phyloP scores from a whole-genome alignment of 129 eudicot genomes.

The Solidago caesia region DNA sequence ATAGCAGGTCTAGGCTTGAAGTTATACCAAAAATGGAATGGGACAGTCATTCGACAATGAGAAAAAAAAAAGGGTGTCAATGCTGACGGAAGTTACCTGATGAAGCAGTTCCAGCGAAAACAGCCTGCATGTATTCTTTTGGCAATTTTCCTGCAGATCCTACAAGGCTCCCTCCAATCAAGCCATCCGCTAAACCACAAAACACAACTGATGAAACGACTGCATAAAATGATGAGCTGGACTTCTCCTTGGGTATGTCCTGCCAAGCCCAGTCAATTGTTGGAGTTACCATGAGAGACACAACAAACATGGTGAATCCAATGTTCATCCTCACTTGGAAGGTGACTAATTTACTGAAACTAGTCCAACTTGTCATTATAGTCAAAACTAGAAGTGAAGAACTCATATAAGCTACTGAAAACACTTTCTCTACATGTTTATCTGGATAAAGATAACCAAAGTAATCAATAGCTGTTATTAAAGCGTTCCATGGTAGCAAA shows the following conservation, averaged over 20 bases:
- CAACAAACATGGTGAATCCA: conserved; percentile 66
- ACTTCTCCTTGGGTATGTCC: conserved; percentile 11
- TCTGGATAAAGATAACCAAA: conserved; percentile 67
- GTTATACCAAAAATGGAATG: too few species aligned
- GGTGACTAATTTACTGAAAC: conserved; percentile 38
- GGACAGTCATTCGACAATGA: too few species aligned
- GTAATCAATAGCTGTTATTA: conserved; percentile 82
- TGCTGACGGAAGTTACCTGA: conserved; percentile 51
- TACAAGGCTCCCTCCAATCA: conserved; percentile 73
- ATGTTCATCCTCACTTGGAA: conserved; percentile 69
- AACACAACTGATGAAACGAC: conserved; percentile 54
- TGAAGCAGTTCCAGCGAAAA: conserved; percentile 92
- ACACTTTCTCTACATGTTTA: conserved; percentile 70
- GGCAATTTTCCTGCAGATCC: conserved; percentile 90
- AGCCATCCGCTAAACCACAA: conserved; percentile 75
- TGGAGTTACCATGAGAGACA: conserved; percentile 60
- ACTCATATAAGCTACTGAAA: conserved; percentile 79
- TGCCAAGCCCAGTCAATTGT: conserved; percentile 49
- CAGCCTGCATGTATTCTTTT: conserved; percentile 86
- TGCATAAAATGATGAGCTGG: conserved; percentile 32
- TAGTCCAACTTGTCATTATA: conserved; percentile 40
- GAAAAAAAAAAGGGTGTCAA: too few species aligned
- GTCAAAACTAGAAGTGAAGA: conserved; percentile 54
- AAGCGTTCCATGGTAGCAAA: conserved; percentile 87
- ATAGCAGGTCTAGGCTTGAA: too few species aligned